Percentiles rank a stretch among this genome's conserved stretches.
Evolutionary conservation across 805 yeast genomes (phyloP).

Genomic region (Ogataea zsoltii): DNA sequence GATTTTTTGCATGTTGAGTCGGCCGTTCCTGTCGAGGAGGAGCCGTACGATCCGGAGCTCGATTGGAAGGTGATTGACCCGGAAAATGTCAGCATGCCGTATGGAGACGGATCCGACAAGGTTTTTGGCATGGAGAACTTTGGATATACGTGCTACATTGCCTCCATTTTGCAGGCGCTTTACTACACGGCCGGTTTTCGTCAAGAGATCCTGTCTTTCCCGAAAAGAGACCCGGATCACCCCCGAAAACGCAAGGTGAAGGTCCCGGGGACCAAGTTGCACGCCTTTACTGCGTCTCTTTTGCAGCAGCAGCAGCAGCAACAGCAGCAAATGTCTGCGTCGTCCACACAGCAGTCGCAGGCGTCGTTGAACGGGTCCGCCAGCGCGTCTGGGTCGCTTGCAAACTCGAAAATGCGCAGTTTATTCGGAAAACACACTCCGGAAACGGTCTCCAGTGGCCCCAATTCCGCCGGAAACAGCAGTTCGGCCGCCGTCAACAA

Average conservation of each 20-base stretch:
- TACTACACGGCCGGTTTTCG: slow-evolving; percentile 76
- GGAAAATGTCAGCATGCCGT: slow-evolving; percentile 38
- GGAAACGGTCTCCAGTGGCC: neutral
- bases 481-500: slow-evolving; percentile 5
- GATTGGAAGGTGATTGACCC: slow-evolving; percentile 24
- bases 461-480: slow-evolving; percentile 8
- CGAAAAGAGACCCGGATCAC: slow-evolving; percentile 35
- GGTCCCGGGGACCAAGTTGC: slow-evolving; percentile 44
- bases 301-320: slow-evolving; percentile 17
- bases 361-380: slow-evolving; percentile 2
- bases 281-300: slow-evolving; percentile 34
- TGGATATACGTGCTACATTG: slow-evolving; percentile 93
- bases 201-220: slow-evolving; percentile 49
- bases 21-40: slow-evolving; percentile 16
- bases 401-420: slow-evolving; percentile 20
- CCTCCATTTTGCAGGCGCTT: slow-evolving; percentile 86
- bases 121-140: slow-evolving; percentile 82
- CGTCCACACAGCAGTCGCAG: neutral
- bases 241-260: slow-evolving; percentile 40
- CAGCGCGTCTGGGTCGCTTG: slow-evolving; percentile 2
- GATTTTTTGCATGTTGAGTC: slow-evolving; percentile 23
- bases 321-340: neutral
- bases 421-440: slow-evolving; percentile 17
- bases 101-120: slow-evolving; percentile 68
- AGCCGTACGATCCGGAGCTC: slow-evolving; percentile 25